phyloP scores from a whole-genome alignment of 1,284 basidiomycete species.

The Sporisorium sorghi region DNA sequence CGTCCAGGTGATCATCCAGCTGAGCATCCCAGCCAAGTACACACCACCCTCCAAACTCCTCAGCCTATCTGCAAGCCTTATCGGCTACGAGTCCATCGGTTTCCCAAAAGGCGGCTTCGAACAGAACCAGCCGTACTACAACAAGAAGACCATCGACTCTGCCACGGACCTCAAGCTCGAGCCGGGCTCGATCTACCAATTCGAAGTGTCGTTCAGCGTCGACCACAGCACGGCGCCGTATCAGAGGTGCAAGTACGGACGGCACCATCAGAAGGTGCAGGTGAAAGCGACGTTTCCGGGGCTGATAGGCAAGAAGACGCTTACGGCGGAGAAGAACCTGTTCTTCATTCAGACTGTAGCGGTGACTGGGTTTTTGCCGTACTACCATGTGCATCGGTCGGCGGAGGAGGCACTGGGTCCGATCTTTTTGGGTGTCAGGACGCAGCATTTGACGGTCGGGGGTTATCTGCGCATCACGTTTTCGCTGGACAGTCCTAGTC shows the following conservation, averaged over 20 bases:
- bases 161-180: conserved; percentile 47
- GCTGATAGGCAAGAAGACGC: conserved; percentile 45
- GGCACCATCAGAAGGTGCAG: conserved; percentile 49
- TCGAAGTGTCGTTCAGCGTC: conserved; percentile 45
- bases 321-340: conserved; percentile 46
- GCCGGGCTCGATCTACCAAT: conserved; percentile 47
- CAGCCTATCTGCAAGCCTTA: conserved; percentile 33
- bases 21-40: conserved; percentile 38
- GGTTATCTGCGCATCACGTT: conserved; percentile 51
- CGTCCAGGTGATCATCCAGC: conserved; percentile 47
- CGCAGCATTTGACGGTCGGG: conserved; percentile 55
- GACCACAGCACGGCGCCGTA: conserved; percentile 53
- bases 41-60: conserved; percentile 43
- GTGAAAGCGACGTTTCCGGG: conserved; percentile 55
- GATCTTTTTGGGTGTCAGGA: conserved; percentile 42
- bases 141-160: conserved; percentile 44
- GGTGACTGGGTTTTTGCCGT: conserved; percentile 34
- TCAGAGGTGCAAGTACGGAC: conserved; percentile 50
- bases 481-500: conserved; percentile 41
- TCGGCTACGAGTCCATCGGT: conserved; percentile 50
- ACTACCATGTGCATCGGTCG: conserved; percentile 47
- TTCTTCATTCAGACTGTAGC: conserved; percentile 48
- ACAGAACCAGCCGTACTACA: conserved; percentile 53
- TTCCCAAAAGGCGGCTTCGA: conserved; percentile 54
- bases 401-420: conserved; percentile 44